phyloP scores from a whole-genome alignment of 1,284 basidiomycete species.

The Thelephora terrestris region DNA sequence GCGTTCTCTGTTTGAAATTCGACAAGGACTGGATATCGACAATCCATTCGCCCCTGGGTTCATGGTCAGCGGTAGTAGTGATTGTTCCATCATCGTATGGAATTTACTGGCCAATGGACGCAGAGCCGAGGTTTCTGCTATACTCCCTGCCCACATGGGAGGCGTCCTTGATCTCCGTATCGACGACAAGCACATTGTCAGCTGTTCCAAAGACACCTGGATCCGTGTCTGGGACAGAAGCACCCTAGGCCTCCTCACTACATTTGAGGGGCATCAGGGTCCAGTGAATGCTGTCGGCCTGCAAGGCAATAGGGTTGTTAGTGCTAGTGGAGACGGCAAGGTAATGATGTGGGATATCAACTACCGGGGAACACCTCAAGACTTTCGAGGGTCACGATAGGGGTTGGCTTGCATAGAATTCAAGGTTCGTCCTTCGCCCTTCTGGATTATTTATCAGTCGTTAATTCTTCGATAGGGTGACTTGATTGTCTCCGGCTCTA shows the following conservation, averaged over 20 bases:
- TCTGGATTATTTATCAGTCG: conserved; percentile 1
- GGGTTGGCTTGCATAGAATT: conserved; percentile 86
- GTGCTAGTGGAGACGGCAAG: conserved; percentile 77
- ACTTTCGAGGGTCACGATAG: conserved; percentile 79
- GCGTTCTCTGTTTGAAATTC: conserved; percentile 75
- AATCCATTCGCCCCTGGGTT: conserved; percentile 32
- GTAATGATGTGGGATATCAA: conserved; percentile 86
- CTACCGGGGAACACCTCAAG: conserved; percentile 55
- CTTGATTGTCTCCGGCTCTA: conserved; percentile 79
- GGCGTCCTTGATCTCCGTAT: conserved; percentile 78
- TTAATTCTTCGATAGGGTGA: conserved; percentile 40
- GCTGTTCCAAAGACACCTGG: conserved; percentile 76
- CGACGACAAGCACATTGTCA: conserved; percentile 71
- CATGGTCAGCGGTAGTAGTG: conserved; percentile 79
- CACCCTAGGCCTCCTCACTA: conserved; percentile 51
- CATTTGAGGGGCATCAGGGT: conserved; percentile 72
- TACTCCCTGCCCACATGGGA: conserved; percentile 62
- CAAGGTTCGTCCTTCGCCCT: conserved; percentile 35
- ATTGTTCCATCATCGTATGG: conserved; percentile 74
- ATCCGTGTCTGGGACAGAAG: conserved; percentile 73
- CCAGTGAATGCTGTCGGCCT: conserved; percentile 83
- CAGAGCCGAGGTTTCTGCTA: conserved; percentile 40
- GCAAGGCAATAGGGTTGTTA: conserved; percentile 59
- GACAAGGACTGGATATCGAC: conserved; percentile 41
- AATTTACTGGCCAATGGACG: conserved; percentile 34